Conservation (phyloP, 768 basidiomycete genomes). For the Termitomyces eurrhizus region DNA sequence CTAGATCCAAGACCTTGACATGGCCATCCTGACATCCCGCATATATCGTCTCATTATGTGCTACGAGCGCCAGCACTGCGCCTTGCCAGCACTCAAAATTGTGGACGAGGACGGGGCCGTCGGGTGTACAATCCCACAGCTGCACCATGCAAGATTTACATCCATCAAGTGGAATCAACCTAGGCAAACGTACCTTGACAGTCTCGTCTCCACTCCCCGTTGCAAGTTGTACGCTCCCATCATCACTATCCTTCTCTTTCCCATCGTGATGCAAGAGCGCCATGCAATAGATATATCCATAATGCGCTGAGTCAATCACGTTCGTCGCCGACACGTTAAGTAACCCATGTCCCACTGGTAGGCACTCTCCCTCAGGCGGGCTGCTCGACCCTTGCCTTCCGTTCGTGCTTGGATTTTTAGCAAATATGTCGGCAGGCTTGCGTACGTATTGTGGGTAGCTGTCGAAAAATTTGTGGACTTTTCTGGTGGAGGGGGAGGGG, state of each 20-base stretch:
- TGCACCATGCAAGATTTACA: conserved; percentile 19
- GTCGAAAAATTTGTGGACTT: conserved; percentile 89
- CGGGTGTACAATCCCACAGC: conserved; percentile 62
- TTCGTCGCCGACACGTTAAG: conserved; percentile 62
- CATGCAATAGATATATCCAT: conserved; percentile 92
- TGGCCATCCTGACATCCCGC: conserved; percentile 95
- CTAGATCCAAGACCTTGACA: conserved; percentile 87
- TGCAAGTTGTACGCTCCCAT: conserved; percentile 46
- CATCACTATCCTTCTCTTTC: conserved; percentile 3
- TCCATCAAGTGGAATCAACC: background rate
- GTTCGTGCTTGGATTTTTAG: conserved; percentile 45
- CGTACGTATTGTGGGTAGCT: conserved; percentile 76
- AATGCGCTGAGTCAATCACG: conserved; percentile 87
- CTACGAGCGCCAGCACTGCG: conserved; percentile 78
- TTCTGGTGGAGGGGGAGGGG: conserved; percentile 30
- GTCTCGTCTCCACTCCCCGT: conserved; percentile 91
- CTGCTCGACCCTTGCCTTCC: conserved; percentile 20
- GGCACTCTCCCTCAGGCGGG: conserved; percentile 25
- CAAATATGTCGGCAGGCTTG: conserved; percentile 62
- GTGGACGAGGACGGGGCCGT: conserved; percentile 47
- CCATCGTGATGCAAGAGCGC: conserved; percentile 25
- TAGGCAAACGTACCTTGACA: conserved; percentile 57
- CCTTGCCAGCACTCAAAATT: conserved; percentile 72
- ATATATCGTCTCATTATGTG: conserved; percentile 75
- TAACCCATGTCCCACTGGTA: conserved; percentile 30